Evolutionary conservation across 2,329 filamentous ascomycete genomes (phyloP).

Genomic region (Didymella pinodella): DNA sequence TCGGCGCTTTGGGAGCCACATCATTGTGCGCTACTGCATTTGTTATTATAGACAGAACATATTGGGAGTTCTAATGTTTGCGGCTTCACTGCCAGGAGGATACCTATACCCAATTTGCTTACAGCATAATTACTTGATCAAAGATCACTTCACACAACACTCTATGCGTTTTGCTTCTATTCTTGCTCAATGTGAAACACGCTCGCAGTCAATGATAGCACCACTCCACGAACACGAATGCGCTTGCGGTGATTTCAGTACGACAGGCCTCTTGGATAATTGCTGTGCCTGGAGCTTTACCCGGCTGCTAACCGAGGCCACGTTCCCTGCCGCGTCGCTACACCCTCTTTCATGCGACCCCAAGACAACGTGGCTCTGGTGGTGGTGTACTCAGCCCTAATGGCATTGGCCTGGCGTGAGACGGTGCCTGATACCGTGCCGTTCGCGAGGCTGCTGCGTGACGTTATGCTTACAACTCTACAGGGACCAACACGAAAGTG

Average conservation of each 20-base stretch:
- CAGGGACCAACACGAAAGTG: constrained; percentile 20
- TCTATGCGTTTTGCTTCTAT: constrained; percentile 1
- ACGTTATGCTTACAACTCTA: constrained; percentile 17
- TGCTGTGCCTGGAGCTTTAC: constrained; percentile 18
- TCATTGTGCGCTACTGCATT: constrained; percentile 28
- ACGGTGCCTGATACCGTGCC: constrained; percentile 14
- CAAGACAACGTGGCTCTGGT: constrained; percentile 14
- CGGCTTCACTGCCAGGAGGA: constrained; percentile 33
- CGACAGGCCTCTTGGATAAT: constrained; percentile 10
- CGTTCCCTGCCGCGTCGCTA: constrained; percentile 15
- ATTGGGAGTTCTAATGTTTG: constrained; percentile 34
- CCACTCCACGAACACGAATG: constrained; percentile 6
- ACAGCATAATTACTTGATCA: constrained; percentile 22
- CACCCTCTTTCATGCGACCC: constrained; percentile 11
- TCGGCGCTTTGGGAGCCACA: constrained; percentile 38
- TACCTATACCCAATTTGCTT: constrained; percentile 29
- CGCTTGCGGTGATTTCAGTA: constrained; percentile 1
- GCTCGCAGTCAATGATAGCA: constrained; percentile 3
- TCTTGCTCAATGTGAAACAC: constrained; percentile 14
- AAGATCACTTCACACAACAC: constrained; percentile 18
- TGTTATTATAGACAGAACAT: constrained; percentile 22
- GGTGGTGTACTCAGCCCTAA: constrained; percentile 19
- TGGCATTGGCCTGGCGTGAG: constrained; percentile 20
- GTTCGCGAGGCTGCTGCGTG: constrained; percentile 23
- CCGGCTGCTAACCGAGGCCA: constrained; percentile 19